Base-by-base conservation (phyloP, 306 rosid genomes). In the Trichosanthes truncata region DNA sequence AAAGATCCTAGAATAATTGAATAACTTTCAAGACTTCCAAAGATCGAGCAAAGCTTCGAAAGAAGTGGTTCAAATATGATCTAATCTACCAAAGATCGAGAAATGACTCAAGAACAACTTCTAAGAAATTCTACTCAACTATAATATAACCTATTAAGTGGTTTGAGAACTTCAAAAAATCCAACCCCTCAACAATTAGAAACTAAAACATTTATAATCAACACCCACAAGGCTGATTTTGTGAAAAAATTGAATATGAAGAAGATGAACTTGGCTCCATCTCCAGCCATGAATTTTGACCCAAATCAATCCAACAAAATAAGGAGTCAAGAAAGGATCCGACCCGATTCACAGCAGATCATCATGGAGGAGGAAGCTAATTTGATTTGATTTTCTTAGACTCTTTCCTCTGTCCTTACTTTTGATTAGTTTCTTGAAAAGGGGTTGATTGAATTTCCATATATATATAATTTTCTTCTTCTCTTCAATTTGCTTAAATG, bases 281-380 rank as follows among this genome's bases (percentile, higher is more conserved):
- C 80, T 3, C 80, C 80, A 12, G 35, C 72, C 10, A 59, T 77
- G 55, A 41, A 18, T 0, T 77, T 77, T 9, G 80, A 59, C 38
- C 80, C 80, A 0, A 77, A 59, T 6, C 80, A 77, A 57, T 77
- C 80, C 40, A 56, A 77, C 80, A 77, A 77, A 59, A 40, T n/a
- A 72, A 43, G 55, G 71, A 77, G 80, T 77, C 29, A 57, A 60
- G 71, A 57, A 77, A 77, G 80, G 80, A 77, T 77, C 80, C n/a
- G 80, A 77, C 71, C 80, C 80, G 9, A 77, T 77, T 59, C 80
- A 77, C 71, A 77, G 59, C 80, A 74, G 59, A 33, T 38, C 49
- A 43, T n/a, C 46, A 17, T 68, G 15, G 46, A 51, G 56, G 56
- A 51, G 56, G n/a, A 53, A 20, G 35, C 49, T 11, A 7, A 63